Conservation (phyloP, 2,329 filamentous ascomycete genomes). For the Phaeosphaeria sp. region DNA sequence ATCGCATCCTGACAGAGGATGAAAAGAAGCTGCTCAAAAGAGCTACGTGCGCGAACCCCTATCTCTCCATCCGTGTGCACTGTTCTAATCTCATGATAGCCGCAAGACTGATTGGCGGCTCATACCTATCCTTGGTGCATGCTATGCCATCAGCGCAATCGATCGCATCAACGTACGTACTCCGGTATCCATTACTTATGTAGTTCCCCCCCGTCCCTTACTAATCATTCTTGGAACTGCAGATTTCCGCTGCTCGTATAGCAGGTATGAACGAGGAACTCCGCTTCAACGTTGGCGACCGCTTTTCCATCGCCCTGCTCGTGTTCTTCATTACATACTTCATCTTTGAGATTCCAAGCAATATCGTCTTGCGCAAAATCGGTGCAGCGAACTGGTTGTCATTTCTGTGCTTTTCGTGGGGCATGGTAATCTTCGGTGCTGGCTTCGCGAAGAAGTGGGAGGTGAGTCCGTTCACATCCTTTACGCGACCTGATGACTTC, state of each 20-base stretch:
- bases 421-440: constrained; percentile 22
- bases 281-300: constrained; percentile 46
- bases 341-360: constrained; percentile 59
- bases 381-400: constrained; percentile 30
- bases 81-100: constrained; percentile 16
- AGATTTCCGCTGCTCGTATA: constrained; percentile 39
- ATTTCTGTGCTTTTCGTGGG: constrained; percentile 28
- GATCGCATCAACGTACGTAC: constrained; percentile 24
- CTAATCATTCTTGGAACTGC: not conserved
- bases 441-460: constrained; percentile 27
- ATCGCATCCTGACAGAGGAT: constrained; percentile 9
- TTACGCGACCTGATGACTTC: not conserved
- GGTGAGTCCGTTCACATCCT: not conserved
- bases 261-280: constrained; percentile 57
- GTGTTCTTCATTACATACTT: constrained; percentile 63
- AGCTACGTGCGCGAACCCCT: constrained; percentile 15
- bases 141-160: constrained; percentile 29
- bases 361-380: constrained; percentile 54
- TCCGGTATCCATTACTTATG: no score
- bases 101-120: constrained; percentile 38
- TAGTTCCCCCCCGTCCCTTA: no score
- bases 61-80: not conserved
- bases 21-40: constrained; percentile 18
- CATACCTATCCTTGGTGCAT: constrained; percentile 35
- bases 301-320: constrained; percentile 57